phyloP scores from a whole-genome alignment of 2,329 filamentous ascomycete species.

The Epichloe sylvatica region DNA sequence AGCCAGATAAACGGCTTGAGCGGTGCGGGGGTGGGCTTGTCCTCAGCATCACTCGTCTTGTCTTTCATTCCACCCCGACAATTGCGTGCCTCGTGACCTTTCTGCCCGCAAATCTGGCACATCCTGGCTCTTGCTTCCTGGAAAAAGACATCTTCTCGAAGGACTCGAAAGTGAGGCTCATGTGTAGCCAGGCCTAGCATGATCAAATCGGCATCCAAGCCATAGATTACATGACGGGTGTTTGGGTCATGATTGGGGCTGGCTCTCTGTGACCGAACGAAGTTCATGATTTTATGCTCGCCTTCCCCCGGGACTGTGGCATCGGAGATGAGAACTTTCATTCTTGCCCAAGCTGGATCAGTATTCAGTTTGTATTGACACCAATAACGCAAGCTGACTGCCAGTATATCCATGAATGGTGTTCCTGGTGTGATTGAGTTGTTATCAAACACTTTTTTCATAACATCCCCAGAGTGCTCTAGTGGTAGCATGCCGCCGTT shows the following conservation, averaged over 20 bases:
- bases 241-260: conserved; percentile 91
- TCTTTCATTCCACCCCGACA: conserved; percentile 69
- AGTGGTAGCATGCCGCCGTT: conserved; percentile 51
- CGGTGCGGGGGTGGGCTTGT: conserved; percentile 56
- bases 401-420: conserved; percentile 95
- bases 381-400: conserved; percentile 85
- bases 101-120: conserved; percentile 83
- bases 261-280: conserved; percentile 82
- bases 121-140: conserved; percentile 71
- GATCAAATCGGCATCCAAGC: conserved; percentile 92
- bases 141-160: conserved; percentile 93
- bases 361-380: conserved; percentile 95
- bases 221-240: conserved; percentile 95
- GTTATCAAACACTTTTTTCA: conserved; percentile 86
- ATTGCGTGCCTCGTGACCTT: conserved; percentile 76
- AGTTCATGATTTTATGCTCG: conserved; percentile 99
- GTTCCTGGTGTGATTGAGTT: conserved; percentile 87
- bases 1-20: conserved; percentile 98
- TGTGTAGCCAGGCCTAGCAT: conserved; percentile 96
- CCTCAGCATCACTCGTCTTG: conserved; percentile 66
- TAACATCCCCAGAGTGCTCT: conserved; percentile 44
- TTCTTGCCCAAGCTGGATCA: conserved; percentile 80
- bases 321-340: conserved; percentile 98
- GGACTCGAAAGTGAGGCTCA: conserved; percentile 89
- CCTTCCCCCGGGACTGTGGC: conserved; percentile 91